Evolutionary conservation across 305 asterid genomes (phyloP), one percentile per base, ranked within the genome.

Genomic region (Ajuga reptans): DNA sequence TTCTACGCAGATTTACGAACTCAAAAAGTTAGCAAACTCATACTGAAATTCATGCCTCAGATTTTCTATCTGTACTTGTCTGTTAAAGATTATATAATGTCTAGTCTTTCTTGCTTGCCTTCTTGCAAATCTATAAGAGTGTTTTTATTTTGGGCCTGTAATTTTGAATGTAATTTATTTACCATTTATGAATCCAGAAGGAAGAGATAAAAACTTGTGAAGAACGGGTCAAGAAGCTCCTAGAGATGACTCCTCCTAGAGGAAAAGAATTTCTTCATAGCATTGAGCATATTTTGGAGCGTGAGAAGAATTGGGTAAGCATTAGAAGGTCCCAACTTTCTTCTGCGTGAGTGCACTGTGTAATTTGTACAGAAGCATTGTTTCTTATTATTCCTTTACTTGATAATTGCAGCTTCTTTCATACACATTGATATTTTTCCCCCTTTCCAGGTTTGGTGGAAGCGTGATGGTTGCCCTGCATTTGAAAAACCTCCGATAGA

Each of bases 401-500:
- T 39, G 39, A 64, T 66, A 31, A 15, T 58, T 33, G 24, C 53
- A 31, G 47, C 52, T 39, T 62, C 60, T 45, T 51, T 59, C 75
- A 54, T 65, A 51, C 27, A 14, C 14, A n/a, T 39, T 61, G 42
- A 61, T 43, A 66, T 42, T 36, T 74, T 63, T 74, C 63, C 47
- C 68, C 62, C 69, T 72, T 71, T 73, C 51, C 60, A 92, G 98
- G 97, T 92, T 71, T 92, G 98, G 98, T 92, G 97, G 98, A 92
- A 92, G 83, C 97, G 98, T 16, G 97, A 92, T 72, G 96, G 97
- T 75, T 92, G 98, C 82, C 89, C 93, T 65, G 86, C 98, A 65
- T 92, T 90, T 85, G 98, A 92, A 58, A 90, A 87, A 79, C 94
- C 83, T 66, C 89, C 88, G 16, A 66, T 76, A 58, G 96, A 88